These are phyloP conservation scores for Talaromyces sp. DNA, from an alignment of 2,329 filamentous ascomycete genomes.

Conservation along the genomic window DNA sequence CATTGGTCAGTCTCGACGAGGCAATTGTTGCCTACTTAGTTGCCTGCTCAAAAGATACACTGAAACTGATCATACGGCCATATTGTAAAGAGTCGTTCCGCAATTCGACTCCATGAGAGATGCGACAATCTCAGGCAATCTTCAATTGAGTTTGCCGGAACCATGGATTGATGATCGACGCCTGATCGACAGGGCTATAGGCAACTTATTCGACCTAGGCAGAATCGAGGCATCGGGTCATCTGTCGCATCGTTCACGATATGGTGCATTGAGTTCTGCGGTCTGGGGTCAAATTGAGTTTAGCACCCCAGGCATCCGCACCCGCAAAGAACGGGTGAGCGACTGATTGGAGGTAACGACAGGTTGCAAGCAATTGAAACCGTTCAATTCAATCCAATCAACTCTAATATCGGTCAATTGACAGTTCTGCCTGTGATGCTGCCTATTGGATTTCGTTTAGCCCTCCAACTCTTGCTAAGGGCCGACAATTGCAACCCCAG, in stretches of 20 bases:
- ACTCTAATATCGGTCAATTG: background rate
- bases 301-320: conserved; percentile 8
- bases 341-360: background rate
- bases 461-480: background rate
- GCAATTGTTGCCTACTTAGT: background rate
- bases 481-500: background rate
- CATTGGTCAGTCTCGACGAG: background rate
- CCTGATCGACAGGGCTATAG: background rate
- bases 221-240: background rate
- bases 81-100: background rate
- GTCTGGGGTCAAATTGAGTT: background rate
- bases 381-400: background rate
- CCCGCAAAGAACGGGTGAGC: background rate
- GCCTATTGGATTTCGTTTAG: background rate
- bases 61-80: background rate
- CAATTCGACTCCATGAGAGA: background rate
- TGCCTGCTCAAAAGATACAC: background rate
- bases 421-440: background rate
- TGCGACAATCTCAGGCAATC: background rate
- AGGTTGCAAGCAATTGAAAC: background rate
- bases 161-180: background rate
- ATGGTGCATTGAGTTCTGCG: background rate
- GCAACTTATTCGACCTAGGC: background rate
- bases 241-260: background rate
- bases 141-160: background rate